Base-by-base conservation (phyloP, 2,329 filamentous ascomycete species). In the Berkeleyomyces rouxiae region DNA sequence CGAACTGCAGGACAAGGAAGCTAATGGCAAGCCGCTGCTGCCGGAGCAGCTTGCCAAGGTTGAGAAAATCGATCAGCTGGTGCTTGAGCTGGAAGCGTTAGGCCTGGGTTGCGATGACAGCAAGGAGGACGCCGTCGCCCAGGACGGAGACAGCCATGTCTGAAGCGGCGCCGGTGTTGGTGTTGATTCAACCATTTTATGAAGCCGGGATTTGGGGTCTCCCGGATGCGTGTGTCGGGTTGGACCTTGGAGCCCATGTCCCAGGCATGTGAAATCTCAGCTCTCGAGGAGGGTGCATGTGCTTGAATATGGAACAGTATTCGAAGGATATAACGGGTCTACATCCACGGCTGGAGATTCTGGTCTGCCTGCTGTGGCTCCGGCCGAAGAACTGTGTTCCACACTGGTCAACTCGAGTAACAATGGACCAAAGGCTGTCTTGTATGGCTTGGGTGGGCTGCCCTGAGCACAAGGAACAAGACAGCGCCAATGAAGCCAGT, bases 1-100 rank as follows among this genome's bases (percentile, higher is more conserved):
- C 68, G 93, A 97, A 1, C 78, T 99, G 61, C 87, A 90, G 71
- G 86, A 85, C 69, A 96, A 96, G 79, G 95, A 95, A 73, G 88
- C 95, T 33, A 85, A 84, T 63, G 93, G 93, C 23, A 87, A 89
- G 71, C 79, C 82, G 3, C 75, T 99, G 65, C 78, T 97, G 36
- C 92, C 91, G 0, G 93, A 99, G 75, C 93, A 99, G 75, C 86
- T 97, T 67, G 90, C 92, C 68, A 99, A 99, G 76, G 89, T 99
- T 62, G 95, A 96, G 72, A 95, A 93, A 74, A 96, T 99, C 72
- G 90, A 89, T 66, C 93, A 99, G 76, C 80, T 99, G 59, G 85
- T 96, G 64, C 82, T 90, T 10, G 91, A 97, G 71, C 76, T 99
- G 63, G 88, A 95, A 69, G 80, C 82, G 2, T 78, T 99, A 37